Base-by-base conservation (phyloP, 306 rosid species). In the Purshia tridentata region DNA sequence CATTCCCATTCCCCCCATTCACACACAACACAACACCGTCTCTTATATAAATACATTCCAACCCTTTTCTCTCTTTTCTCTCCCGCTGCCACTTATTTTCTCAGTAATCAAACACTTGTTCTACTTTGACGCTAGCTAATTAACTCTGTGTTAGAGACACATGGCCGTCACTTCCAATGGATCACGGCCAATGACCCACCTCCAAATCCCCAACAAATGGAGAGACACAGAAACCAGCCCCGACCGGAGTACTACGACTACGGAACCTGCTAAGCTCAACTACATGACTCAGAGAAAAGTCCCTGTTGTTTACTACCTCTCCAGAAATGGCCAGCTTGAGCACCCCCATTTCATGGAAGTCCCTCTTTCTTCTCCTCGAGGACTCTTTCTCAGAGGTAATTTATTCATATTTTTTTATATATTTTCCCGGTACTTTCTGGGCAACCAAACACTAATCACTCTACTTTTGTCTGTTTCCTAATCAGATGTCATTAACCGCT, bases 321-420 rank as follows among this genome's bases (percentile, higher is more conserved):
- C 95, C 76, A 76, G 92, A 8, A 94, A 88, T 68, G 98, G 98
- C 81, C 95, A 86, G 61, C 97, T 94, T 16, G 95, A 94, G 47
- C 98, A 94, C 72, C 98, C 98, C 4, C 98, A 94, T 70, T 94
- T 88, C 97, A 91, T 94, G 91, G 98, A 94, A 72, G 96, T 94
- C 66, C 81, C 92, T 71, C 97, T 91, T 73, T 85, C 99, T 45
- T 88, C 96, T 0, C 79, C 97, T 35, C 91, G 90, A 39, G 99
- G 97, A 6, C 97, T 94, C 84, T 81, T 84, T 75, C 99, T 94
- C 84, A 77, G 78, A 81, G 98, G 98, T 90, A 84, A 72, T 51
- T 1, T 37, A 0, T 22, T 0, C 5, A 50, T 9, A 20, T 14
- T 12, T 57, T 4, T 13, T 70, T 22, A 22, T 13, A 1, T n/a